Evolutionary conservation across 106 monocot species (phyloP).

Genomic region (Allium cepa): DNA sequence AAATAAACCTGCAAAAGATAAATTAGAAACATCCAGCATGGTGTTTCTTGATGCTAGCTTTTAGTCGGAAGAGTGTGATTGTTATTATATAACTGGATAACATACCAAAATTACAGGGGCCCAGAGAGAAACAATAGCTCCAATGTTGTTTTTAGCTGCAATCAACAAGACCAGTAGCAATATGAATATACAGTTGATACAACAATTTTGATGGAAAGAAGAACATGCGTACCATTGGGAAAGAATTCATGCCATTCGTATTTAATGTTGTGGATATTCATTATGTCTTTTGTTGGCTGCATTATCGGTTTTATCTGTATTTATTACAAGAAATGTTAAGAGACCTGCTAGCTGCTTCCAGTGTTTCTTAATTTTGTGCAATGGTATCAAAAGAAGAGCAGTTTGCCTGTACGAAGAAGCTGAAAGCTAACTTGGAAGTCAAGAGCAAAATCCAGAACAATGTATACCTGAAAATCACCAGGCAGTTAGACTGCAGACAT

Average conservation of each 20-base stretch:
- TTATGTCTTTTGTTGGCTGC: slow-evolving; percentile 96
- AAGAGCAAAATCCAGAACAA: slow-evolving; percentile 91
- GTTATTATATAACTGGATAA: slow-evolving; percentile 7
- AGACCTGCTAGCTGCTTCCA: neutral
- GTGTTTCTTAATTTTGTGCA: slow-evolving; percentile 3
- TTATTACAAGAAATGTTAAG: neutral
- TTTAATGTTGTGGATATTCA: slow-evolving; percentile 65
- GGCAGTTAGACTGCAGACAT: slow-evolving; percentile 6
- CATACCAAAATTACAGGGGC: slow-evolving; percentile 84
- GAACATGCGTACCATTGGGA: slow-evolving; percentile 65
- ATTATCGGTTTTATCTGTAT: slow-evolving; percentile 84
- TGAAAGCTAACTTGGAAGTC: slow-evolving; percentile 80
- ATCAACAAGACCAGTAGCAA: slow-evolving; percentile 7
- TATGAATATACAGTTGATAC: neutral
- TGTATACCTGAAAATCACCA: slow-evolving; percentile 69
- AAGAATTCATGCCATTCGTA: slow-evolving; percentile 98
- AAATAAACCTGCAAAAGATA: slow-evolving; percentile 71
- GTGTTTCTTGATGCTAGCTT: neutral
- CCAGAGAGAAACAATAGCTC: slow-evolving; percentile 85
- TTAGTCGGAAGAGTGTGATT: neutral
- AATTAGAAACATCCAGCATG: neutral
- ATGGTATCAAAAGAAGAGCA: slow-evolving; percentile 2
- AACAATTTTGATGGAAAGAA: neutral
- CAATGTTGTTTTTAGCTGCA: slow-evolving; percentile 78
- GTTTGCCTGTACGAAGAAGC: slow-evolving; percentile 70